A percentile compares a stretch with the other conserved stretches of the same genome.
Evolutionary conservation across 2,329 filamentous ascomycete genomes (phyloP).

Genomic region (Alternaria alternata): DNA sequence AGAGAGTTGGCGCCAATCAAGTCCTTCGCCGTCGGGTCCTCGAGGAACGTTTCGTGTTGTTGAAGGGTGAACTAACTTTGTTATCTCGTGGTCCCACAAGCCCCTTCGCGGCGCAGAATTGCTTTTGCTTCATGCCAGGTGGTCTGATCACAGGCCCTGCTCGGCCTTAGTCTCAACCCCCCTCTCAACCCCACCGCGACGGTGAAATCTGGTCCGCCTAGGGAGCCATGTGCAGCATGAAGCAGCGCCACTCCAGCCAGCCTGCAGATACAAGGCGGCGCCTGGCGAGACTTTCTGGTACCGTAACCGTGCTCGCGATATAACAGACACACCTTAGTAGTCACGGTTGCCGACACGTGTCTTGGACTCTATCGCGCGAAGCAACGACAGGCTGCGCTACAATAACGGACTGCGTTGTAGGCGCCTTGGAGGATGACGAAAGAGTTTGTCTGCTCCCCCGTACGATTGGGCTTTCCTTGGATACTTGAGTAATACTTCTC

Average conservation of each 20-base stretch:
- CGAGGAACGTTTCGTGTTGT: slow-evolving; percentile 4
- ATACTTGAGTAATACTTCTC: not conserved
- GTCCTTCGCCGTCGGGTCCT: slow-evolving; percentile 1
- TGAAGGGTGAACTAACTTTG: slow-evolving; percentile 3
- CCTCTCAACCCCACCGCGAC: not conserved
- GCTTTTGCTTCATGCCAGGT: slow-evolving; percentile 13
- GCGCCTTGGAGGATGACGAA: not conserved
- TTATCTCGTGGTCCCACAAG: slow-evolving; percentile 6
- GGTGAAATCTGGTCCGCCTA: slow-evolving; percentile 1
- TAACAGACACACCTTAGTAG: slow-evolving; percentile 1
- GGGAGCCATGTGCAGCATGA: slow-evolving; percentile 8
- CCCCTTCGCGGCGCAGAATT: slow-evolving; percentile 6
- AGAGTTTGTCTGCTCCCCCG: not conserved
- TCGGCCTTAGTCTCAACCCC: not conserved
- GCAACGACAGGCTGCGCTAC: slow-evolving; percentile 11
- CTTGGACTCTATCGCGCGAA: slow-evolving; percentile 6
- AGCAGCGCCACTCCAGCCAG: slow-evolving; percentile 3
- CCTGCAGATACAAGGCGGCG: slow-evolving; percentile 2
- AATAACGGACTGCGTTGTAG: not conserved
- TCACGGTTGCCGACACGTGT: slow-evolving; percentile 20
- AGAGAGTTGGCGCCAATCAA: slow-evolving; percentile 6
- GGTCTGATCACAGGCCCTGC: slow-evolving; percentile 1
- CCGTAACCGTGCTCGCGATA: not conserved
- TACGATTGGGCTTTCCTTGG: not conserved
- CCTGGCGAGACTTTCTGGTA: slow-evolving; percentile 8